A percentile compares a stretch with the other conserved stretches of the same genome.
phyloP scores from a whole-genome alignment of 2,329 filamentous ascomycete genomes.

The Talaromyces sp. region DNA sequence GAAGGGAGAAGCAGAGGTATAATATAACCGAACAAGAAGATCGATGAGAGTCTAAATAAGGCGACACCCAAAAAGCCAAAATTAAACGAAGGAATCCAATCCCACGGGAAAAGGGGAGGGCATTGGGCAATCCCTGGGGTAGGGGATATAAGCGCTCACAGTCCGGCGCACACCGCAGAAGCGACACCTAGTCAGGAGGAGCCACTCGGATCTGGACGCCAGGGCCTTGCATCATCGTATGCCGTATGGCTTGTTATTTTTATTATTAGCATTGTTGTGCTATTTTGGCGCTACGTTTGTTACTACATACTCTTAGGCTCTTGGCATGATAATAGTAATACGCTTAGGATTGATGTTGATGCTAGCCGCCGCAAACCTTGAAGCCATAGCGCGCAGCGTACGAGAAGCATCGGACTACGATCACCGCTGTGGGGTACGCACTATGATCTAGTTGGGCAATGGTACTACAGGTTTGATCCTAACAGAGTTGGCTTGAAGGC shows the following conservation, averaged over 20 bases:
- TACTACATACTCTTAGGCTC: too few species aligned
- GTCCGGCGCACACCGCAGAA: not conserved
- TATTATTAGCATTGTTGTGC: not conserved
- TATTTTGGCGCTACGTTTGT: not conserved
- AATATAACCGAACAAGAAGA: not conserved
- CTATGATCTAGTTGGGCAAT: too few species aligned
- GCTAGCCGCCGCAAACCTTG: too few species aligned
- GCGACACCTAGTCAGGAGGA: not conserved
- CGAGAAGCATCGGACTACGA: not conserved
- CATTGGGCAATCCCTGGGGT: not conserved
- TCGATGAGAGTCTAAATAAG: not conserved
- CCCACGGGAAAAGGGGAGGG: not conserved
- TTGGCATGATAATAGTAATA: too few species aligned
- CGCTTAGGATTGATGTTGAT: too few species aligned
- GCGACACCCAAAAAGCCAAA: not conserved
- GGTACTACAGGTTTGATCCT: too few species aligned
- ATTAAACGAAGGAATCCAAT: not conserved
- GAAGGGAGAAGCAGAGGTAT: not conserved
- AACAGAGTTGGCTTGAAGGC: too few species aligned
- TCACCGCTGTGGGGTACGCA: not conserved
- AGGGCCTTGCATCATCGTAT: not conserved
- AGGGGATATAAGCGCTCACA: not conserved
- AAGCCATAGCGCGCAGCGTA: not conserved
- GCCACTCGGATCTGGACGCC: not conserved
- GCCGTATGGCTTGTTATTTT: not conserved